Evolutionary conservation across 805 yeast genomes (phyloP), one percentile per base, ranked within the genome.

Genomic region (Brettanomyces bruxellensis): DNA sequence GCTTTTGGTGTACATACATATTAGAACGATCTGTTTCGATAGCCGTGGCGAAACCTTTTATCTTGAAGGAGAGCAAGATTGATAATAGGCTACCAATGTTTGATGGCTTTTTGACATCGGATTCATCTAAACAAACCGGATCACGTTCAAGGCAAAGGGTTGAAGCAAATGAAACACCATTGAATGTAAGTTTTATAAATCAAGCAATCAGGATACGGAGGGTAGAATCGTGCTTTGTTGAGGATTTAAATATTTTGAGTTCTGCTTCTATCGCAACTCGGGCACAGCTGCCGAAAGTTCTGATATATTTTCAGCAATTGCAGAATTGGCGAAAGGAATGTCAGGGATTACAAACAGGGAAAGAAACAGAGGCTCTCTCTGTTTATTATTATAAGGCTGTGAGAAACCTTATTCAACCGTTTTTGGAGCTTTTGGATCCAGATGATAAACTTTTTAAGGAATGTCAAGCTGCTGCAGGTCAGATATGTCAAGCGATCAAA

Each of bases 401-500:
- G 5, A 64, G 87, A 49, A 61, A 78, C 42, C 60, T 81, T 49
- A 72, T 81, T 45, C 86, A 80, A 55, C 87, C 87, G 9, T 81
- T 76, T 57, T 56, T 81, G 47, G 86, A 79, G 54, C 60, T 78
- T 5, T 60, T 81, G 53, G 78, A 76, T 48, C 85, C 86, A 4
- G 76, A 74, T 54, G 81, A 78, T 57, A 67, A 75, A 41, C 61
- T 81, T 30, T 79, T 81, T 57, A 68, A 73, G 45, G 84, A 80
- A 59, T 81, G 86, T 58, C 86, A 80, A 56, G 81, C 82, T 2
- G 85, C 84, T 24, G 84, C 86, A 1, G 86, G 86, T 25, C 83
- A 79, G 57, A 76, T 81, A 37, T 79, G 86, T 55, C 83, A 77
- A 52, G 65, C 79, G 25, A 77, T 79, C 57, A 78, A 79, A 51